Base-by-base conservation (phyloP, 768 basidiomycete genomes). In the Pleurotus cornucopiae region DNA sequence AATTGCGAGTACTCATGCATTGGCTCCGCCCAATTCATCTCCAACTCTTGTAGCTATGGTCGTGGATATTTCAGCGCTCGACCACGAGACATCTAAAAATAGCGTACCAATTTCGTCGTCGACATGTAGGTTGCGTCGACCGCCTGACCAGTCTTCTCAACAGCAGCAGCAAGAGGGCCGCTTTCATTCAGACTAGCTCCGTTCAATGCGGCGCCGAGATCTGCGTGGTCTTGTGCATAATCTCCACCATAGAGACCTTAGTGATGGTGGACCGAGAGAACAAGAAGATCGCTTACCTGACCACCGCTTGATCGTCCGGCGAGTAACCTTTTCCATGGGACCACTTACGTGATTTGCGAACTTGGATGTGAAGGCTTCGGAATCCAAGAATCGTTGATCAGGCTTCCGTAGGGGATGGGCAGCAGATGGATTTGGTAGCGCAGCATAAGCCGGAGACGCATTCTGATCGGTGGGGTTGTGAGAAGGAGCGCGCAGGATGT, bases 121-220 rank as follows among this genome's bases (percentile, higher is more conserved):
- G 91, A 89, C 71, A 98, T 83, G 69, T 94, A 98, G 7, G 93
- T 96, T 2, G 89, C 80, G 71, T 99, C 97, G 45, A 94, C 83
- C 13, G 97, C 97, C 70, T 98, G 96, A 1, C 97, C 97, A 0
- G 94, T 94, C 73, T 92, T 95, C 76, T 99, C 97, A 59, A 98
- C 83, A 6, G 96, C 91, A 56, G 80, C 70, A n/a, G 91, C 83
- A 18, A 96, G 73, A 37, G 77, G 73, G 1, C 83, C 85, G 30
- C 70, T 77, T 76, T 97, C 93, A 62, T 91, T 95, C 59, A 97
- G 74, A 67, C 94, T 94, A 67, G 92, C 97, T 1, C 91, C 94
- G 66, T 98, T 98, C 62, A 96, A 75, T 11, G 89, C 84, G 16
- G 92, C 95, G 37, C 95, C 95, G 2, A 98, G 80, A 61, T 98